A percentile compares a stretch with the other conserved stretches of the same genome.
Evolutionary conservation across 2,329 filamentous ascomycete species (phyloP).

Genomic region (Xylariomycetidae sp.): DNA sequence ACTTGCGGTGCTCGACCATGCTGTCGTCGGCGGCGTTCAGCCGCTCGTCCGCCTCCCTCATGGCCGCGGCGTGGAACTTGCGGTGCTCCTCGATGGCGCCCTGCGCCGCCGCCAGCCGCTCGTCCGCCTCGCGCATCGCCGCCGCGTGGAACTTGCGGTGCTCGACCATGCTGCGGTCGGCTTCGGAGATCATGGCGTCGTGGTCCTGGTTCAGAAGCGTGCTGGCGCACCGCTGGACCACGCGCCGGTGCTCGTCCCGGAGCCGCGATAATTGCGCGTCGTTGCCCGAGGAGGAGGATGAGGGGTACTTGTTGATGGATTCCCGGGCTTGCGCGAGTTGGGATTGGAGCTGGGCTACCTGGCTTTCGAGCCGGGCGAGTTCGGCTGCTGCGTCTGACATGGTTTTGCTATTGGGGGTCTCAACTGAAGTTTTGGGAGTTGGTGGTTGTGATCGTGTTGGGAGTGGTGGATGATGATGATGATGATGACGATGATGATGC

Average conservation of each 20-base stretch:
- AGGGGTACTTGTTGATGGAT: neutral
- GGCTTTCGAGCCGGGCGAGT: slow-evolving; percentile 4
- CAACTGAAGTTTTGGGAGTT: too few species aligned
- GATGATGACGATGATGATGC: too few species aligned
- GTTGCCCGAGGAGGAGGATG: neutral
- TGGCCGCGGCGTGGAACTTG: slow-evolving; percentile 1
- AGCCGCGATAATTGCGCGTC: slow-evolving; percentile 1
- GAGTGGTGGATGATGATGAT: too few species aligned
- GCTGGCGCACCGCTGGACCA: slow-evolving; percentile 3
- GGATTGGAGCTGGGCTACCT: slow-evolving; percentile 6
- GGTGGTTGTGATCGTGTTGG: too few species aligned
- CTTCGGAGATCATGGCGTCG: slow-evolving; percentile 3
- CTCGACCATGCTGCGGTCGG: slow-evolving; percentile 1
- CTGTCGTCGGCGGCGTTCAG: too few species aligned
- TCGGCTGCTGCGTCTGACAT: slow-evolving; percentile 5
- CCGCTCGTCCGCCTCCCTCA: neutral
- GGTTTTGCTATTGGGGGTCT: too few species aligned
- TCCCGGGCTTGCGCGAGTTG: slow-evolving; percentile 4
- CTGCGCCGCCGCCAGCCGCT: neutral
- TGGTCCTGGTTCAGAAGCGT: slow-evolving; percentile 5
- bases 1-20: slow-evolving; percentile 1
- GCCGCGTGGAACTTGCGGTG: neutral
- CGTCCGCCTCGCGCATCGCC: neutral
- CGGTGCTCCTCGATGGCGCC: neutral
- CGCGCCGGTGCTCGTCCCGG: slow-evolving; percentile 1